Conservation (phyloP, 2,329 filamentous ascomycete genomes). For the Hypomyces perniciosus region DNA sequence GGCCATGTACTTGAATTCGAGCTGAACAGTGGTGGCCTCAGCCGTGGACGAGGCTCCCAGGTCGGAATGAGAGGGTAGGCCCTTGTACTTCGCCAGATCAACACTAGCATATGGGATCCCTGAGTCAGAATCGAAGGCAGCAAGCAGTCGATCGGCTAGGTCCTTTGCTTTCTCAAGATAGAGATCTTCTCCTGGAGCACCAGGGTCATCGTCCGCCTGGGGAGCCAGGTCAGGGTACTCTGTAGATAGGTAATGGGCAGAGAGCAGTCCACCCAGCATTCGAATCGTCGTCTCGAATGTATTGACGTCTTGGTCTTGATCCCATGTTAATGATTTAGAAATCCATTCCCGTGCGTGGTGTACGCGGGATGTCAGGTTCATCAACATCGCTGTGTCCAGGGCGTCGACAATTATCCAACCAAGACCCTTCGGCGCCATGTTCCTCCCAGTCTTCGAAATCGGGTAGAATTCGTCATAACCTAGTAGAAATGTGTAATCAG, state of each 20-base stretch:
- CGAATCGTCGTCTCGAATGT: conserved; percentile 98
- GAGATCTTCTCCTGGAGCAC: conserved; percentile 74
- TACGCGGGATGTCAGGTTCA: conserved; percentile 88
- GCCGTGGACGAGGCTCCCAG: conserved; percentile 87
- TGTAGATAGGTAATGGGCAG: conserved; percentile 90
- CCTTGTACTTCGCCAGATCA: conserved; percentile 70
- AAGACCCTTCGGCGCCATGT: conserved; percentile 84
- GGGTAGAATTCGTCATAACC: conserved; percentile 85
- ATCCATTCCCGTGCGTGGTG: conserved; percentile 87
- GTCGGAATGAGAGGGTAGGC: conserved; percentile 76
- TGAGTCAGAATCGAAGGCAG: conserved; percentile 80
- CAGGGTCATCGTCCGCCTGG: conserved; percentile 63
- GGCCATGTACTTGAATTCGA: conserved; percentile 95
- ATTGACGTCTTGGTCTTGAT: conserved; percentile 92
- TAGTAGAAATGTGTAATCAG: conserved; percentile 22
- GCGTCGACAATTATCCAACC: conserved; percentile 98
- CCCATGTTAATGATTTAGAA: conserved; percentile 70
- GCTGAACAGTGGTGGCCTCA: conserved; percentile 84
- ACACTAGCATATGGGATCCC: conserved; percentile 89
- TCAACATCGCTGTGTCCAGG: conserved; percentile 93
- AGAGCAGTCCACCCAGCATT: conserved; percentile 89
- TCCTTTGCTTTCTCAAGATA: conserved; percentile 96
- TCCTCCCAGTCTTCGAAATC: conserved; percentile 66
- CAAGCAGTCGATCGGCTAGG: conserved; percentile 77
- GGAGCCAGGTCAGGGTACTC: conserved; percentile 75